Percentiles rank a stretch among this genome's conserved stretches.
Evolutionary conservation across 2,329 filamentous ascomycete species (phyloP).

Genomic region (Epichloe typhina): DNA sequence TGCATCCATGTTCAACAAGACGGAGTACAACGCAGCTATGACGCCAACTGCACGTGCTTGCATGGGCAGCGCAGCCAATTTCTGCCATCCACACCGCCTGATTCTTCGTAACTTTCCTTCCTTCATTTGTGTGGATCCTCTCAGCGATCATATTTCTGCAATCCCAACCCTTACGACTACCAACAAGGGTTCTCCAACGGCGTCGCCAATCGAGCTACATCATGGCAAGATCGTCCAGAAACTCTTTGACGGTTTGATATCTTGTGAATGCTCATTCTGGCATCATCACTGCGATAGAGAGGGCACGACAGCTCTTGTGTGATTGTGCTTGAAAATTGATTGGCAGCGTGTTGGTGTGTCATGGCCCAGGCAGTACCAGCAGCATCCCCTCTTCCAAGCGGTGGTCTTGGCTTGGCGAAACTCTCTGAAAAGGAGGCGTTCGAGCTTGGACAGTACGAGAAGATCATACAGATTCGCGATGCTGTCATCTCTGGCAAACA

Average conservation of each 20-base stretch:
- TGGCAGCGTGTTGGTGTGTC: neutral
- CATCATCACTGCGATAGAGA: neutral
- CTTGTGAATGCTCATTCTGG: neutral
- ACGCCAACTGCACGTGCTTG: neutral
- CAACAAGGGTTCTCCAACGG: neutral
- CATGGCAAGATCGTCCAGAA: neutral
- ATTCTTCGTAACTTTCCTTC: slow-evolving; percentile 7
- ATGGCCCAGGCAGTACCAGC: slow-evolving; percentile 4
- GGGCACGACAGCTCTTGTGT: neutral
- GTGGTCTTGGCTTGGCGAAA: neutral
- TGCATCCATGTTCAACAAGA: neutral
- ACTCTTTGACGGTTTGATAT: neutral
- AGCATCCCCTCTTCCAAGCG: neutral
- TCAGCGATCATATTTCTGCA: neutral
- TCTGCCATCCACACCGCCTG: slow-evolving; percentile 20
- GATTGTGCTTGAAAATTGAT: neutral
- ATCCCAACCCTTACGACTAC: neutral
- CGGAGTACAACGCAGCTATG: too few relatives aligned
- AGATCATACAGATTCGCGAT: slow-evolving; percentile 70
- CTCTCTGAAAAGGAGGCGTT: slow-evolving; percentile 35
- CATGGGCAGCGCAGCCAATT: neutral
- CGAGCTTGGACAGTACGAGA: slow-evolving; percentile 59
- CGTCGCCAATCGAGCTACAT: neutral
- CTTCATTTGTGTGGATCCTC: too few relatives aligned
- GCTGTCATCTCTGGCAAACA: slow-evolving; percentile 67